Base-by-base conservation (phyloP, 352 stramenopile genomes). In the Globisporangium megalacanthum region DNA sequence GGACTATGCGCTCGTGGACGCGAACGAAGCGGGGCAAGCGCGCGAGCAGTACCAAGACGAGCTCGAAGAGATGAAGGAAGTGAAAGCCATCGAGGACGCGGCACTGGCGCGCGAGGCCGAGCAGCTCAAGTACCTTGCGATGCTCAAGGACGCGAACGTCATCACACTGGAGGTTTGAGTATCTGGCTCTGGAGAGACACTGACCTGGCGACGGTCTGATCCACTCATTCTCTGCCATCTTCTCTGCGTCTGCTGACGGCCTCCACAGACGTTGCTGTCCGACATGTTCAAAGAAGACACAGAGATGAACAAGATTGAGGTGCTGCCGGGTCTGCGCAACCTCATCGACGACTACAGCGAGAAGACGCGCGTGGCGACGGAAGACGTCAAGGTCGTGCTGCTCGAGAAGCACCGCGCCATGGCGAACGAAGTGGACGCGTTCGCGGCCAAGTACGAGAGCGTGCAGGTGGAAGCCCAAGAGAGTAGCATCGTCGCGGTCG, bases 261-360 rank as follows among this genome's bases (percentile, higher is more conserved):
- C 22, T 10, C 19, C 19, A 41, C 59, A 94, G 74, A 96, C 83
- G 47, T 70, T 96, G 25, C 70, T 96, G 48, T 66, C 70, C 52
- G 90, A 98, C 60, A 97, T 98, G 84, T 98, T 97, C 60, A 84
- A 83, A 42, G 89, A 97, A 42, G 92, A 98, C 72, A 83, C 74
- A 13, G 92, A 98, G 53, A 94, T 97, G 65, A 80, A 65, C 65
- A 97, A 96, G 68, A 92, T 98, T 39, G 82, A 94, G 56, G 73
- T 95, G 35, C 68, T 98, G 1, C 92, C 92, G 31, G 88, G 83
- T 0, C 64, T 97, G 15, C 86, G 92, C 37, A 94, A 93, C 51
- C 75, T 96, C 46, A 89, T 96, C 33, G 89, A 97, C 46, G 75
- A 92, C 52, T 97, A 97, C 60, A 83, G 65, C n/a, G 85, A 94